Conservation (phyloP, 768 basidiomycete species). For the Lactifluus volemus region DNA sequence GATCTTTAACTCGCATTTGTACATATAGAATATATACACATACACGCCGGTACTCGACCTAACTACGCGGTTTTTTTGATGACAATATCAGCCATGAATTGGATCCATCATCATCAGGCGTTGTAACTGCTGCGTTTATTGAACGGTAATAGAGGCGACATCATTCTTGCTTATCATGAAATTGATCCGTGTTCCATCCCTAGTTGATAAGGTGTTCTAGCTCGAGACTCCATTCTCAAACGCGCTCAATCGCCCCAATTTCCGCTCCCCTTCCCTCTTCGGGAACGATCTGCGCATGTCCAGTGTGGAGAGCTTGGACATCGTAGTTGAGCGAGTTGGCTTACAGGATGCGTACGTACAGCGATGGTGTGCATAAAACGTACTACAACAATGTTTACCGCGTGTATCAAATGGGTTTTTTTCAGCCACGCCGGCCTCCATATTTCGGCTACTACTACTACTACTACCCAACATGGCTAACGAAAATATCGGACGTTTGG, state of each 20-base stretch:
- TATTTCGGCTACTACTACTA: no score
- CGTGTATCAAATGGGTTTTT: not conserved
- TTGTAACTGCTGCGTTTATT: not conserved
- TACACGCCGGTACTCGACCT: not conserved
- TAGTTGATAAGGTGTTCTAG: not conserved
- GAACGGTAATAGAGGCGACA: not conserved
- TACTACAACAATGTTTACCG: not conserved
- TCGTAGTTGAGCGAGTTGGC: not conserved
- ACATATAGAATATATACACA: not conserved
- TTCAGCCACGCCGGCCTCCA: not conserved
- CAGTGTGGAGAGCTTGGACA: not conserved
- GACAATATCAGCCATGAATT: not conserved
- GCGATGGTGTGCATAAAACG: not conserved
- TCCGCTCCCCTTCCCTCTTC: not conserved
- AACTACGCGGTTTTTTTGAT: not conserved
- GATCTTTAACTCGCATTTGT: not conserved
- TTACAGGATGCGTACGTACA: not conserved
- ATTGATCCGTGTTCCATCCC: not conserved
- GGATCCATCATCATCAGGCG: not conserved
- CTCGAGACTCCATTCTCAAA: not conserved
- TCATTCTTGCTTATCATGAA: not conserved
- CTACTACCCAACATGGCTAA: no score
- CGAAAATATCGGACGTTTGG: no score
- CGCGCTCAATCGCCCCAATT: not conserved
- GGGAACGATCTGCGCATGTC: not conserved